Evolutionary conservation across 75 land plant genomes (phyloP).

Genomic region (Cryptomeria japonica): DNA sequence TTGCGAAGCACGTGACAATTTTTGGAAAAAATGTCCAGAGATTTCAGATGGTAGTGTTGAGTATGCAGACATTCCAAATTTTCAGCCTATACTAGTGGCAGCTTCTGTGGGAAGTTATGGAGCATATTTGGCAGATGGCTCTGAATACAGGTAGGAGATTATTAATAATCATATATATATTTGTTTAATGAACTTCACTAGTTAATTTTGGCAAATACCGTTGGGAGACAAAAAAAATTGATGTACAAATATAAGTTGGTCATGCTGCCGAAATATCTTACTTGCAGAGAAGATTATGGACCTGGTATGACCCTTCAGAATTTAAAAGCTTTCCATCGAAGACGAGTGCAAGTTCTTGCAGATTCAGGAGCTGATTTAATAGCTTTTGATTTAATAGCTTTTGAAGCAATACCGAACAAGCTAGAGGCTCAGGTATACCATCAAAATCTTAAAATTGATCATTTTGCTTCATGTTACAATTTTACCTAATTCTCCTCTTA

Average conservation of each 20-base stretch:
- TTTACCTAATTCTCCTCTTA: background rate
- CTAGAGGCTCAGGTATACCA: conserved; percentile 86
- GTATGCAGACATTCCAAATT: conserved; percentile 23
- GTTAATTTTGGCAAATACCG: background rate
- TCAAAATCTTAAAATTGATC: background rate
- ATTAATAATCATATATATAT: background rate
- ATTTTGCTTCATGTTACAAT: background rate
- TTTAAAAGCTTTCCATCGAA: conserved; percentile 88
- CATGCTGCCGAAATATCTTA: background rate
- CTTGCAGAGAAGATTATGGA: conserved; percentile 82
- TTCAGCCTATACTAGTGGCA: conserved; percentile 66
- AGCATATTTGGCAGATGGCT: conserved; percentile 97
- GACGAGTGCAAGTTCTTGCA: conserved; percentile 77
- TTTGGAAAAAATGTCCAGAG: conserved; percentile 44
- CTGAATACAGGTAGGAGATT: conserved; percentile 81
- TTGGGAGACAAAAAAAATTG: background rate
- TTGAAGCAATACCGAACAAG: conserved; percentile 96
- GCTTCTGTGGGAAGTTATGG: conserved; percentile 99
- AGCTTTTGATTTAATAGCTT: conserved; percentile 91
- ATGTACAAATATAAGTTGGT: background rate
- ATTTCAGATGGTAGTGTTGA: conserved; percentile 10
- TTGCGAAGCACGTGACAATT: conserved; percentile 81
- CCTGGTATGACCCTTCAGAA: conserved; percentile 51
- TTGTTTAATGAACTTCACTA: background rate
- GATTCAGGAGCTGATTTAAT: conserved; percentile 80